A percentile compares a stretch with the other conserved stretches of the same genome.
phyloP scores from a whole-genome alignment of 345 rosid species.

The Brassica juncea region DNA sequence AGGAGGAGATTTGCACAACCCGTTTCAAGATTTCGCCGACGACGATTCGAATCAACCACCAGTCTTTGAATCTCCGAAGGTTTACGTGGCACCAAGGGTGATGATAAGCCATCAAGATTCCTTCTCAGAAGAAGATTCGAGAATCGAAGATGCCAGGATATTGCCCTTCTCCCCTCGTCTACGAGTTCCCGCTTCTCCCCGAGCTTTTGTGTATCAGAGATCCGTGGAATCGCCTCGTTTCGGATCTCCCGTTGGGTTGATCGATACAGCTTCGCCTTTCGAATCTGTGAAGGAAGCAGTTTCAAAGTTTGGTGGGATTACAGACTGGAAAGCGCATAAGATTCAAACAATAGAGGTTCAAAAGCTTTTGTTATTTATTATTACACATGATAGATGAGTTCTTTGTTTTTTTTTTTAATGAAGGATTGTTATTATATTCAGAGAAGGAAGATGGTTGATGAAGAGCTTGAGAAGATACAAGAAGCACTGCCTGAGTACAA shows the following conservation, averaged over 20 bases:
- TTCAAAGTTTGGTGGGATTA: constrained; percentile 94
- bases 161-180: constrained; percentile 32
- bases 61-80: constrained; percentile 21
- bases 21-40: constrained; percentile 22
- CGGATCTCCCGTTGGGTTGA: constrained; percentile 34
- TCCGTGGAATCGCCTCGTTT: constrained; percentile 37
- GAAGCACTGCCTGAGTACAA: constrained; percentile 67
- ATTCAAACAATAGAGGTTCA: constrained; percentile 80
- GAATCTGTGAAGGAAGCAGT: constrained; percentile 93
- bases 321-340: constrained; percentile 95
- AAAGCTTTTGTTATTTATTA: neutral
- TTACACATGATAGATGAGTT: neutral
- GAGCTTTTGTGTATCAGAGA: constrained; percentile 43
- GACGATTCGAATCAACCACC: constrained; percentile 15
- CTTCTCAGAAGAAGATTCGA: constrained; percentile 32
- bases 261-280: constrained; percentile 85
- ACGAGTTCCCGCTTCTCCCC: constrained; percentile 35
- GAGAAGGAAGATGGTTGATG: constrained; percentile 80
- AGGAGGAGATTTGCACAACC: constrained; percentile 27
- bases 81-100: constrained; percentile 41
- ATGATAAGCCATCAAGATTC: constrained; percentile 41
- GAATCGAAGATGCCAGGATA: constrained; percentile 38
- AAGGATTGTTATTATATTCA: constrained; percentile 22
- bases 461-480: constrained; percentile 73
- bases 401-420: neutral